These are phyloP conservation scores for Candida sphagnicola DNA, from an alignment of 805 yeast genomes.

Conservation along the genomic window DNA sequence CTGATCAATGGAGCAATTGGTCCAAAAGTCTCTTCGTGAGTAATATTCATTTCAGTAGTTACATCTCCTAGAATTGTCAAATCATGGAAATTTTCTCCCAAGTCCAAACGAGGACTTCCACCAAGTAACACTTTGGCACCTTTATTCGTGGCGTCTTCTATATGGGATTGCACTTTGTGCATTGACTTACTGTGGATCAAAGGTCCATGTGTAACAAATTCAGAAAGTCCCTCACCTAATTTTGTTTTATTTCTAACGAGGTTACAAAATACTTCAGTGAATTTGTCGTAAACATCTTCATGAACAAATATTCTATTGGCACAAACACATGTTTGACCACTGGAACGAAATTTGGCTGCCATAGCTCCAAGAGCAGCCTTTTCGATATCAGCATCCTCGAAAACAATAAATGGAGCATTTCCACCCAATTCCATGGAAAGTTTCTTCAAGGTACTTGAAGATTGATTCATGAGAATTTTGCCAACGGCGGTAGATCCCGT, in stretches of 20 bases:
- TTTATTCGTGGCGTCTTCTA: slow-evolving; percentile 59
- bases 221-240: slow-evolving; percentile 61
- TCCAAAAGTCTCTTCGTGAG: slow-evolving; percentile 76
- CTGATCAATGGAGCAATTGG: slow-evolving; percentile 71
- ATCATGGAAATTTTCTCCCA: slow-evolving; percentile 64
- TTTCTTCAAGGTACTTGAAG: slow-evolving; percentile 55
- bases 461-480: slow-evolving; percentile 53
- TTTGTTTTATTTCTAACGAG: slow-evolving; percentile 32
- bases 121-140: slow-evolving; percentile 67
- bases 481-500: slow-evolving; percentile 67
- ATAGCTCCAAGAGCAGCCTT: slow-evolving; percentile 49
- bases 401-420: slow-evolving; percentile 61
- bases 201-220: slow-evolving; percentile 71
- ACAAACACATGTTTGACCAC: slow-evolving; percentile 67
- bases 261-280: slow-evolving; percentile 39
- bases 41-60: slow-evolving; percentile 51
- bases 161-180: slow-evolving; percentile 56
- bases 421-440: slow-evolving; percentile 65
- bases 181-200: slow-evolving; percentile 62
- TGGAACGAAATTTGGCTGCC: slow-evolving; percentile 55
- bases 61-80: slow-evolving; percentile 66
- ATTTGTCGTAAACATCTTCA: slow-evolving; percentile 45
- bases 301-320: slow-evolving; percentile 60
- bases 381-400: slow-evolving; percentile 57
- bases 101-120: slow-evolving; percentile 48